Evolutionary conservation across 345 rosid species (phyloP).

Genomic region (Reutealis trisperma): DNA sequence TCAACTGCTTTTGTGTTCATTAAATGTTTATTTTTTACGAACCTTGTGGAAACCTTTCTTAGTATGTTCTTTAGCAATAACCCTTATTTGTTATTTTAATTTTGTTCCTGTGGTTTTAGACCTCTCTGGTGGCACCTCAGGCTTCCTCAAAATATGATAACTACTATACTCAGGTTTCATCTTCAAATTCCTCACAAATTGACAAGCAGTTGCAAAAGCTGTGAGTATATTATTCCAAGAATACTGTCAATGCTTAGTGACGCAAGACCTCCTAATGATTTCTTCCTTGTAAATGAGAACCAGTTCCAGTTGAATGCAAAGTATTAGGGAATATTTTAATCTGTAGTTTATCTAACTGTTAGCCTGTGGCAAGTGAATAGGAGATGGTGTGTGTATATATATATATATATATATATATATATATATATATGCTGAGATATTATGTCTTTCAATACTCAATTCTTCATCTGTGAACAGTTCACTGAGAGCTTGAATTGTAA

Average conservation of each 20-base stretch:
- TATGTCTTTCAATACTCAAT: too few species aligned
- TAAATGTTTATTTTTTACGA: not conserved
- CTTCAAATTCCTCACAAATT: constrained; percentile 43
- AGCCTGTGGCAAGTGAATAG: too few species aligned
- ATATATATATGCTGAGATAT: too few species aligned
- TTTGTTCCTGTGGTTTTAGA: constrained; percentile 42
- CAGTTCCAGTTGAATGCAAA: not conserved
- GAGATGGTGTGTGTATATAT: too few species aligned
- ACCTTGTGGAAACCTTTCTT: not conserved
- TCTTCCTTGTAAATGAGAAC: not conserved
- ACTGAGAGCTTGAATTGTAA: too few species aligned
- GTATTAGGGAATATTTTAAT: too few species aligned
- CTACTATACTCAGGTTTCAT: constrained; percentile 37
- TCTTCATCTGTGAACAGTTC: too few species aligned
- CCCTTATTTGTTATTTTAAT: constrained; percentile 15
- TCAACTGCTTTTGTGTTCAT: not conserved
- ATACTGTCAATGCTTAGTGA: constrained; percentile 3
- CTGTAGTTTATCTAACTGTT: too few species aligned
- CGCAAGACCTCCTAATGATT: not conserved
- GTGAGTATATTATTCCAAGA: constrained; percentile 49
- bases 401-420: too few species aligned
- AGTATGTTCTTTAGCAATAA: not conserved
- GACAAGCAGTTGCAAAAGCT: constrained; percentile 81
- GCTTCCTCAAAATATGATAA: constrained; percentile 58
- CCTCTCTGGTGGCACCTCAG: constrained; percentile 40